Base-by-base conservation (phyloP, 2,329 filamentous ascomycete species). In the Coccinonectria pachysandricola region DNA sequence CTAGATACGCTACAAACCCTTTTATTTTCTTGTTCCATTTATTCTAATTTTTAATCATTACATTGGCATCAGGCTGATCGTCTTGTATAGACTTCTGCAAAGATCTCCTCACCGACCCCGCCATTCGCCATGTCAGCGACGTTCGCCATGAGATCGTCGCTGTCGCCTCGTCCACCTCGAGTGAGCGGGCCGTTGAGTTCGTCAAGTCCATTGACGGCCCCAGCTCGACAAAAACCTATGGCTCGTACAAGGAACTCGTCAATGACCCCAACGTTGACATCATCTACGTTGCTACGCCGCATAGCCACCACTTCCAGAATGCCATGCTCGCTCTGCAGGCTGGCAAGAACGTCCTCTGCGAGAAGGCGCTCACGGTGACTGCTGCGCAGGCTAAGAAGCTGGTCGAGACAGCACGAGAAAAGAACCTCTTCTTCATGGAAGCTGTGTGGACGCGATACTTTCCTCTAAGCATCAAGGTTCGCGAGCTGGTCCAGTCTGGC, bases 231-330 rank as follows among this genome's bases (percentile, higher is more conserved):
- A 72, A 72, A 43, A 68, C 78, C 7, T 92, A 93, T 50, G 82
- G 79, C 32, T 83, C 78, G 8, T 94, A 94, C 56, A 68, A 76
- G 35, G 81, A 86, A 50, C 70, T 94, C 15, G 84, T 88, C 14
- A 68, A 71, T 26, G 83, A 93, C 50, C 62, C 78, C 6, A 70
- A 83, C 44, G 71, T 93, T 40, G 82, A 93, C 53, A 82, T 92
- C 43, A 59, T 94, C 57, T 94, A 93, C 55, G 73, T 94, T 30
- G 85, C 84, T 13, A 93, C 86, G 4, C 86, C 86, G 10, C 86
- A 93, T 60, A 87, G 81, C 44, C 86, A 93, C 54, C 86, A 94
- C 62, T 93, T 87, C 62, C 84, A 92, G 54, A 88, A 94, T 57
- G 71, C 75, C 37, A 83, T 86, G 72, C 69, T 92, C n/a, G 80